phyloP scores from a whole-genome alignment of 2,329 filamentous ascomycete species.

The Xylariomycetidae sp. region DNA sequence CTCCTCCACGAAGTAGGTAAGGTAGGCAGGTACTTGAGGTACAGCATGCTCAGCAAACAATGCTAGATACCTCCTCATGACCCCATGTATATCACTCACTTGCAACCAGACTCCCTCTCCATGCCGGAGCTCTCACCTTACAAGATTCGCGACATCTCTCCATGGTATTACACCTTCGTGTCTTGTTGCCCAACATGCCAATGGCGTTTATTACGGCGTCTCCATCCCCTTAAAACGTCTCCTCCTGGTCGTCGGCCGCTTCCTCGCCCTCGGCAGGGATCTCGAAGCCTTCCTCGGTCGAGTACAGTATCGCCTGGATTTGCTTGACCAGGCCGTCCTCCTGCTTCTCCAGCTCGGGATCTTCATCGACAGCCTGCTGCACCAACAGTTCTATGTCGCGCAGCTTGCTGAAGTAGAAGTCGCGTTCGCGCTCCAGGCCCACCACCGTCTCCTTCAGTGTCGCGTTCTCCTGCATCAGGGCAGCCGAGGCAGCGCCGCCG shows the following conservation, averaged over 20 bases:
- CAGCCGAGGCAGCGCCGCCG: slow-evolving; percentile 57
- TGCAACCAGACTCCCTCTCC: background rate
- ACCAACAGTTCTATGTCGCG: slow-evolving; percentile 93
- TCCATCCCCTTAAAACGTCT: slow-evolving; percentile 57
- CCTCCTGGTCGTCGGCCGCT: slow-evolving; percentile 70
- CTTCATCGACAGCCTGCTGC: slow-evolving; percentile 86
- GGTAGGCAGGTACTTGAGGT: too few relatives aligned
- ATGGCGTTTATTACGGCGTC: slow-evolving; percentile 18
- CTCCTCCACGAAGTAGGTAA: too few relatives aligned
- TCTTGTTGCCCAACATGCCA: slow-evolving; percentile 4
- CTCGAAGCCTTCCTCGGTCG: slow-evolving; percentile 88
- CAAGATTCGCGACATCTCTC: too few relatives aligned
- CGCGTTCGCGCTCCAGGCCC: slow-evolving; percentile 89
- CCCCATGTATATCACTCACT: background rate
- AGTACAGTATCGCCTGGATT: slow-evolving; percentile 95
- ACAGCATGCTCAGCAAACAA: too few relatives aligned
- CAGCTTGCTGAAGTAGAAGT: slow-evolving; percentile 99
- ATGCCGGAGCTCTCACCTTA: slow-evolving; percentile 3
- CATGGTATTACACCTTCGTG: slow-evolving; percentile 14
- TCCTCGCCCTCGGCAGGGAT: slow-evolving; percentile 78
- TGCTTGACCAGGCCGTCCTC: slow-evolving; percentile 89
- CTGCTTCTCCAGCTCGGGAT: slow-evolving; percentile 89
- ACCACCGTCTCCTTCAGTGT: slow-evolving; percentile 93
- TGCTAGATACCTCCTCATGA: too few relatives aligned
- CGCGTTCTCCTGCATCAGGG: slow-evolving; percentile 76